Percentiles rank a stretch among this genome's conserved stretches.
These are phyloP conservation scores for Suillus fuscotomentosus DNA, from an alignment of 768 basidiomycete genomes.

Conservation along the genomic window DNA sequence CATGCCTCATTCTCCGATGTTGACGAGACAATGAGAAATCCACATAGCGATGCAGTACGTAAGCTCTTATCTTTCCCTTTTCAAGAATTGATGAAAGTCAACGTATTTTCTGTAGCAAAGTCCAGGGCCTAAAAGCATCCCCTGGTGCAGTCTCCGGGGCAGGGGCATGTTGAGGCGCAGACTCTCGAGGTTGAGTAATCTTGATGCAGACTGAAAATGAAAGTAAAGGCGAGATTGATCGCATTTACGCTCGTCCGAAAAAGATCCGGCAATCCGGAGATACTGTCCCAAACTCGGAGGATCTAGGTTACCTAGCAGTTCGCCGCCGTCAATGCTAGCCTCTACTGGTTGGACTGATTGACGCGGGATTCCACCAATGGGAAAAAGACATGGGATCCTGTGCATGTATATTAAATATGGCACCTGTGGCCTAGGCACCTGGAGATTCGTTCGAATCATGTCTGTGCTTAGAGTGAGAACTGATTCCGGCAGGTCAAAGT, in stretches of 20 bases:
- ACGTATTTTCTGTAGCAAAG: slow-evolving; percentile 48
- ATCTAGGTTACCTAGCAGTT: not conserved
- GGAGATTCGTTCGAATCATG: not conserved
- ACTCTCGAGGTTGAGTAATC: too few species aligned
- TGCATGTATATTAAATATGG: not conserved
- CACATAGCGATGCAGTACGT: slow-evolving; percentile 88
- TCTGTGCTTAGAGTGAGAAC: not conserved
- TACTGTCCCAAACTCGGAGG: not conserved
- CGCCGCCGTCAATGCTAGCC: not conserved
- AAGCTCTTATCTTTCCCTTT: slow-evolving; percentile 1
- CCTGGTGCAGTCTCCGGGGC: slow-evolving; percentile 88
- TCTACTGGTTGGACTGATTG: not conserved
- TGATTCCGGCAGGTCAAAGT: not conserved
- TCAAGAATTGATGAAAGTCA: slow-evolving; percentile 14
- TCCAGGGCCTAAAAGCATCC: slow-evolving; percentile 84
- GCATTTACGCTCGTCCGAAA: not conserved
- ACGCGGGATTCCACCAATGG: not conserved
- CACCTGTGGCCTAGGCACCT: not conserved
- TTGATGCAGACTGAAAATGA: too few species aligned
- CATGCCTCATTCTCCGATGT: slow-evolving; percentile 91
- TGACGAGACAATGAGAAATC: slow-evolving; percentile 96
- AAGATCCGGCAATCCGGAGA: not conserved
- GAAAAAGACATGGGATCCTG: not conserved
- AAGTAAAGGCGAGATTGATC: too few species aligned
- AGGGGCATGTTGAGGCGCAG: slow-evolving; percentile 47